These are phyloP conservation scores for Plenodomus lindquistii DNA, from an alignment of 2,329 filamentous ascomycete species.

Conservation along the genomic window DNA sequence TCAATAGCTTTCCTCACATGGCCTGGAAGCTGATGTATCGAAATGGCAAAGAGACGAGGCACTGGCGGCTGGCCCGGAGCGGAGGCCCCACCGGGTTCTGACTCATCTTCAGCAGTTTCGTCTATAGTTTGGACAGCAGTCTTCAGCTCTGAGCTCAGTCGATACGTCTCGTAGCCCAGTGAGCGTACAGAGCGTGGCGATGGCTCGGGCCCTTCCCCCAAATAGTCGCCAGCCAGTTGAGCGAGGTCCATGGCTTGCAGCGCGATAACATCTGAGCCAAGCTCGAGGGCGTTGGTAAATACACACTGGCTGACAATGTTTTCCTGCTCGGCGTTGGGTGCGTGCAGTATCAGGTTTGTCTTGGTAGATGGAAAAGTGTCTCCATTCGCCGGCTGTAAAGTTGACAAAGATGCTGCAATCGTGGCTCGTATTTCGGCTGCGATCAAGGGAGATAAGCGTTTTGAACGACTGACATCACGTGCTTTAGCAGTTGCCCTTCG, in stretches of 20 bases:
- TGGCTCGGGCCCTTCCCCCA: slow-evolving; percentile 64
- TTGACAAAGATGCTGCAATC: slow-evolving; percentile 54
- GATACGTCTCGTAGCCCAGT: slow-evolving; percentile 61
- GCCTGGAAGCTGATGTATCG: background rate
- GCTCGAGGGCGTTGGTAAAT: slow-evolving; percentile 62
- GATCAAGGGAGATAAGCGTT: slow-evolving; percentile 30
- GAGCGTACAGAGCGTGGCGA: slow-evolving; percentile 51
- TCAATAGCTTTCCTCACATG: background rate
- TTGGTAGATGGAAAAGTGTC: slow-evolving; percentile 54
- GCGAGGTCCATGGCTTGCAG: slow-evolving; percentile 72
- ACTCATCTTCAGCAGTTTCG: slow-evolving; percentile 38
- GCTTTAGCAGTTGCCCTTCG: slow-evolving; percentile 7
- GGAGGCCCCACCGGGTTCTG: background rate
- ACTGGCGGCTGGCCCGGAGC: no score
- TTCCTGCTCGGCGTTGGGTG: slow-evolving; percentile 60
- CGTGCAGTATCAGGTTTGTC: slow-evolving; percentile 63
- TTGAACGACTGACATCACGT: slow-evolving; percentile 12
- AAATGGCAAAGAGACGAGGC: slow-evolving; percentile 13
- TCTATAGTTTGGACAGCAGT: slow-evolving; percentile 34
- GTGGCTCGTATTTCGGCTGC: slow-evolving; percentile 54
- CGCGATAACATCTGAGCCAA: slow-evolving; percentile 68
- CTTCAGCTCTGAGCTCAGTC: slow-evolving; percentile 37
- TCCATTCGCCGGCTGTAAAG: slow-evolving; percentile 41
- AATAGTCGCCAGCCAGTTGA: slow-evolving; percentile 68
- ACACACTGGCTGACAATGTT: slow-evolving; percentile 64